Base-by-base conservation (phyloP, 2,329 filamentous ascomycete genomes). In the Phialemoniopsis sp. region DNA sequence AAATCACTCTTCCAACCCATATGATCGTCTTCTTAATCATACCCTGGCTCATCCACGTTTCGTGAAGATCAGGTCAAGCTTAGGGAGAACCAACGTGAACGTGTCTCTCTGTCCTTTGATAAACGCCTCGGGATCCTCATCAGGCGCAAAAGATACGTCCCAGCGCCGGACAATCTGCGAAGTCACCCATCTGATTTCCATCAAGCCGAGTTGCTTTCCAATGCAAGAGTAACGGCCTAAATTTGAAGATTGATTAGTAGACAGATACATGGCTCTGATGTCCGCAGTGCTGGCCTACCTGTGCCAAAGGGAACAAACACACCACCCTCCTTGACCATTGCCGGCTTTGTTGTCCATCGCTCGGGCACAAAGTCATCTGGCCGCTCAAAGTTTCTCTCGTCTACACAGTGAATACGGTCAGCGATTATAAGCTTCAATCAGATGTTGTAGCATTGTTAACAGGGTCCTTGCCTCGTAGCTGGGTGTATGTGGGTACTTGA, bases 151-250 rank as follows among this genome's bases (percentile, higher is more conserved):
- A 12, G 32, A 32, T 29, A 50, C 42, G 13, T 46, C 38, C 34
- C 46, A 53, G n/a, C 42, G 30, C 7, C 29, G 38, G 13, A 49
- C 29, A 3, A 48, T 50, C 33, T 49, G 43, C 5, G 37, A 37
- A 4, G 46, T 13, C 12, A 51, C 37, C 8, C 45, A 40, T 26
- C 49, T 42, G 16, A 60, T 31, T 38, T 63, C 58, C 52, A 62
- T 58, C 31, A 65, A 42, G 1, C 52, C 62, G 2, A 66, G 48
- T 40, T 57, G 54, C 40, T 62, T 63, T 1, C 63, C 63, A 2
- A 58, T 56, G 30, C 62, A 64, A 4, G 56, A 55, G 34, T 57
- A 57, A 2, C 47, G 52, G 3, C 60, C 59, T 59, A 18, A 14
- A 34, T 26, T 19, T 37, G 21, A 8, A 28, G 10, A 6, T 15